Evolutionary conservation across 2,329 filamentous ascomycete species (phyloP).

Genomic region (Ophiostoma pallidulum): DNA sequence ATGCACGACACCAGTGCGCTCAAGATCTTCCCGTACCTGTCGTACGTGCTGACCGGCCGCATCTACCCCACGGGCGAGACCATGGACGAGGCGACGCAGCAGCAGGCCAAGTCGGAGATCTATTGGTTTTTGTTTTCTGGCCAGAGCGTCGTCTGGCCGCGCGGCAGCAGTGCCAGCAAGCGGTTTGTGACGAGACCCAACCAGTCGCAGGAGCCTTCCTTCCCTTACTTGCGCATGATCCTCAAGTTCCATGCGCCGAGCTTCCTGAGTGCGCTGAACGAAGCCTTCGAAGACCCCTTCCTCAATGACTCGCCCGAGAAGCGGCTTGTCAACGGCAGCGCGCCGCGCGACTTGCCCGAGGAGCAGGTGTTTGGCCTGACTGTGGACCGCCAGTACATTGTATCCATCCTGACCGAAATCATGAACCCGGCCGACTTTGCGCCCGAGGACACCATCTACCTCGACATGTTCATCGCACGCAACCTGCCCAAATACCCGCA

Average conservation of each 20-base stretch:
- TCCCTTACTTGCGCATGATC: conserved; percentile 75
- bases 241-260: conserved; percentile 83
- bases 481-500: conserved; percentile 96
- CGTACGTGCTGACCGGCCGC: conserved; percentile 80
- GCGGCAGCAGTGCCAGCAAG: conserved; percentile 47
- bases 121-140: conserved; percentile 94
- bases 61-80: conserved; percentile 79
- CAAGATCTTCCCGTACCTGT: conserved; percentile 92
- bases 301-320: conserved; percentile 70
- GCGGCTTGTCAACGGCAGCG: conserved; percentile 43
- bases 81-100: conserved; percentile 63
- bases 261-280: conserved; percentile 90
- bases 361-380: conserved; percentile 59
- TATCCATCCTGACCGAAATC: conserved; percentile 82
- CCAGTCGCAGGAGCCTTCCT: conserved; percentile 56
- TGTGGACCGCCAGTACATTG: conserved; percentile 84
- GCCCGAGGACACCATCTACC: conserved; percentile 75
- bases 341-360: conserved; percentile 41
- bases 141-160: conserved; percentile 65
- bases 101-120: conserved; percentile 72
- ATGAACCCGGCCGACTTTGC: conserved; percentile 74
- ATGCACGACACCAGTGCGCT: conserved; percentile 61
- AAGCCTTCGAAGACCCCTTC: conserved; percentile 92
- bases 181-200: conserved; percentile 51
- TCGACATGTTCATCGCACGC: conserved; percentile 97